phyloP scores from a whole-genome alignment of 805 yeast species.

The Torulaspora microellipsoides region DNA sequence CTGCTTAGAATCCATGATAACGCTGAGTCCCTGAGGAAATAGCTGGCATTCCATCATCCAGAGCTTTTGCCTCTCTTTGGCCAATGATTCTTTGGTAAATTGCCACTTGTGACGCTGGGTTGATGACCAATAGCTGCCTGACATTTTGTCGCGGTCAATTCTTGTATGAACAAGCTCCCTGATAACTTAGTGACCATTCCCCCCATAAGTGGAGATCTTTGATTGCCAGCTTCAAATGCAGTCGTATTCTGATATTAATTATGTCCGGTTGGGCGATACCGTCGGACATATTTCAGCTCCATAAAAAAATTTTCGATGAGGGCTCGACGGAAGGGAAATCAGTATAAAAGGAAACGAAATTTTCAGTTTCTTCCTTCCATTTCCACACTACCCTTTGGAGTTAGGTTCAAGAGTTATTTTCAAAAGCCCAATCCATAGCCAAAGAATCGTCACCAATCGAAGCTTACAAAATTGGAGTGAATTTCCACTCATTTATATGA shows the following conservation, averaged over 20 bases:
- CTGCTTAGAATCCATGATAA: constrained; percentile 31
- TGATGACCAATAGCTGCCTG: constrained; percentile 85
- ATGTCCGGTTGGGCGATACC: too few relatives aligned
- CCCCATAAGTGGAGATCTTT: too few relatives aligned
- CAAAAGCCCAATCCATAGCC: constrained; percentile 50
- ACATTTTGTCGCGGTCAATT: constrained; percentile 36
- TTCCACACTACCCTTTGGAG: too few relatives aligned
- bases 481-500: constrained; percentile 14
- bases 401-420: constrained; percentile 7
- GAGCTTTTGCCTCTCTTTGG: constrained; percentile 40
- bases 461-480: constrained; percentile 53
- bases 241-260: not conserved
- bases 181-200: too few relatives aligned
- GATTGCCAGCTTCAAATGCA: too few relatives aligned
- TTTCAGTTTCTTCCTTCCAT: too few relatives aligned
- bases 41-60: constrained; percentile 37
- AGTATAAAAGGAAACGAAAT: too few relatives aligned
- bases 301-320: constrained; percentile 8
- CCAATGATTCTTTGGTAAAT: constrained; percentile 57
- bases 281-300: too few relatives aligned
- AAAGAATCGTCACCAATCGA: constrained; percentile 70
- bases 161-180: too few relatives aligned
- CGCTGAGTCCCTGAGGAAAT: constrained; percentile 33
- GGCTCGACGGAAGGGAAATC: too few relatives aligned
- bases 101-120: constrained; percentile 83